Evolutionary conservation across 2,329 filamentous ascomycete species (phyloP).

Genomic region (Periconia sp.): DNA sequence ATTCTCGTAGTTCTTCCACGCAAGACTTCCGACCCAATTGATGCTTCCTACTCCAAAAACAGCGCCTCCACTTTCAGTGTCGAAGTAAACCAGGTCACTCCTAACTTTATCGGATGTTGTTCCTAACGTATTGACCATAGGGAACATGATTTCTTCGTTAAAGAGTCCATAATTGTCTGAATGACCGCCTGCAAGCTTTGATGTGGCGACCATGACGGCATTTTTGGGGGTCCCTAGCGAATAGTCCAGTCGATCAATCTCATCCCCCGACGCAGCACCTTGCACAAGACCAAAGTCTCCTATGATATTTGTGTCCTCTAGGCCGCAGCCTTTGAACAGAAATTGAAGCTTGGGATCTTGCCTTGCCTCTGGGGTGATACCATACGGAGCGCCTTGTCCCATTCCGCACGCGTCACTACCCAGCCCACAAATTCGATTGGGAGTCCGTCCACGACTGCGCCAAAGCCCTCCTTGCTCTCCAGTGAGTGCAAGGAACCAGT

Average conservation of each 20-base stretch:
- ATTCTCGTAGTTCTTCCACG: conserved; percentile 12
- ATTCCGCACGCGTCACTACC: conserved; percentile 35
- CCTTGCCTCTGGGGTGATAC: conserved; percentile 9
- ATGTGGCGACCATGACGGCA: conserved; percentile 29
- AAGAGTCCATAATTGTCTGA: conserved; percentile 15
- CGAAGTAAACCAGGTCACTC: conserved; percentile 16
- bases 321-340: conserved; percentile 16
- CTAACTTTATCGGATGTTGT: conserved; percentile 14
- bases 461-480: conserved; percentile 39
- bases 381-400: conserved; percentile 29
- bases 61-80: conserved; percentile 9
- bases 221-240: conserved; percentile 32
- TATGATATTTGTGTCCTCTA: conserved; percentile 10
- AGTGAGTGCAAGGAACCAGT: conserved; percentile 30
- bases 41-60: conserved; percentile 15
- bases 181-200: conserved; percentile 8
- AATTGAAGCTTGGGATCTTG: conserved; percentile 13
- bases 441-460: conserved; percentile 32
- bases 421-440: conserved; percentile 36
- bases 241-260: conserved; percentile 41
- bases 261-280: conserved; percentile 29
- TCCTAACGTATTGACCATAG: conserved; percentile 10
- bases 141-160: conserved; percentile 16
- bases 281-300: conserved; percentile 1
- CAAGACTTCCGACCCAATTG: conserved; percentile 14